Percentiles rank a stretch among this genome's conserved stretches.
Evolutionary conservation across 2,329 filamentous ascomycete genomes (phyloP).

Genomic region (Ceratocystis albifundus): DNA sequence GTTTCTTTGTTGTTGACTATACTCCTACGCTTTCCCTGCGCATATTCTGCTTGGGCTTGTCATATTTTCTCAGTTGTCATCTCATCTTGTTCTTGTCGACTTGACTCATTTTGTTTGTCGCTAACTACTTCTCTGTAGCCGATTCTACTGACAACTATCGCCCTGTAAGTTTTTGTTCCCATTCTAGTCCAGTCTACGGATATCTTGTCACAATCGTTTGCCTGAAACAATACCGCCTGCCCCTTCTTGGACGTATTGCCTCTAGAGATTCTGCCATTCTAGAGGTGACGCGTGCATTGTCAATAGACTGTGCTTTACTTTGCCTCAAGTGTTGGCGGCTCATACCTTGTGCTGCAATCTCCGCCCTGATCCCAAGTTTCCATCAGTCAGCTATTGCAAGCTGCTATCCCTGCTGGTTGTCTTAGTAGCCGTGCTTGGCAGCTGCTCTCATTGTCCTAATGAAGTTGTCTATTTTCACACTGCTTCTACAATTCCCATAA

Average conservation of each 20-base stretch:
- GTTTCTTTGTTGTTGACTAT: too few relatives aligned
- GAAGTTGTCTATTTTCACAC: not conserved
- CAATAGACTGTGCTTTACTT: not conserved
- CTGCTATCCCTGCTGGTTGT: too few relatives aligned
- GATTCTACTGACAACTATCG: constrained; percentile 51
- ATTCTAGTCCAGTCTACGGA: too few relatives aligned
- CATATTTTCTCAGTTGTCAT: not conserved
- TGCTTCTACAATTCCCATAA: not conserved
- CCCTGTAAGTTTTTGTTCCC: constrained; percentile 39
- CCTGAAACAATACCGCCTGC: not conserved
- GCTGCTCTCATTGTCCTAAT: not conserved
- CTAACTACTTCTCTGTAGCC: constrained; percentile 40
- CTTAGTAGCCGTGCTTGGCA: too few relatives aligned
- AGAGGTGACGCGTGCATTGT: not conserved
- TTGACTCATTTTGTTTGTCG: not conserved
- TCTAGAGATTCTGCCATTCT: not conserved
- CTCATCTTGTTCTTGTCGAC: not conserved
- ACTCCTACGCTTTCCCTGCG: not conserved
- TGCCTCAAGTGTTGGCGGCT: not conserved
- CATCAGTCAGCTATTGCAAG: not conserved
- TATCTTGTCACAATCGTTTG: not conserved
- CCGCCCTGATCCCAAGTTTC: too few relatives aligned
- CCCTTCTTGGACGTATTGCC: not conserved
- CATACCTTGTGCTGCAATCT: not conserved
- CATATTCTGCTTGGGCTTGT: not conserved